Evolutionary conservation across 768 basidiomycete genomes (phyloP), one percentile per base, ranked within the genome.

Genomic region (Tulasnella calospora): DNA sequence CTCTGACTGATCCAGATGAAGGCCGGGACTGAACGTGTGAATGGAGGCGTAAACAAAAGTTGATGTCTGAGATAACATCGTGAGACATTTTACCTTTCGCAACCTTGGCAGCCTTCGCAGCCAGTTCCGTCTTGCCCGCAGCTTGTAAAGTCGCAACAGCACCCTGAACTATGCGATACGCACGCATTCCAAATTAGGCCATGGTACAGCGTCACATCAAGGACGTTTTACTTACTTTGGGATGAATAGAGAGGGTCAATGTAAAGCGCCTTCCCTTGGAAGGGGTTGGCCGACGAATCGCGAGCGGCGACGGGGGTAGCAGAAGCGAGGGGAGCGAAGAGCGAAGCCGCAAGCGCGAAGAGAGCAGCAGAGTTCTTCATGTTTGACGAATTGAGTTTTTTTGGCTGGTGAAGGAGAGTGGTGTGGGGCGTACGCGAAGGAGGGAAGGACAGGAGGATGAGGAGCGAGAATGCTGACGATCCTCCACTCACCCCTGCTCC

Each of bases 1-100:
- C 78, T 57, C 47, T 72, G 61, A 19, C 73, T 57, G 71, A 79
- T 71, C 79, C 79, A 79, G 33, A 78, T 76, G 77, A 79, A 79
- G 38, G 79, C 78, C 12, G 76, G 67, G n/a, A 77, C 76, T 77
- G 46, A 38, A 2, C 21, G 47, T 51, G 17, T 23, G 47, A 23
- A 51, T 38, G 73, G 19, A 8, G 38, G 40, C 21, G 27, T 51
- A 19, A 33, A 27, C 27, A 30, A 74, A 27, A 0, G 23, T 7
- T n/a, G 27, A 21, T 36, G 9, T 41, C 70, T 21, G 40, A 19
- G 38, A 35, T 0, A 74, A 51, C 3, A 5, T 17, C 6, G 30
- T 8, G 21, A 51, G 30, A 74, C 35, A 19, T 9, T 51, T 36
- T 15, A 75, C 74, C 74, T 75, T 51, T 27, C 30, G 74, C 74